Evolutionary conservation across 225 moss, liverwort and hornwort genomes (phyloP).

Genomic region (Physcomitrellopsis africana): DNA sequence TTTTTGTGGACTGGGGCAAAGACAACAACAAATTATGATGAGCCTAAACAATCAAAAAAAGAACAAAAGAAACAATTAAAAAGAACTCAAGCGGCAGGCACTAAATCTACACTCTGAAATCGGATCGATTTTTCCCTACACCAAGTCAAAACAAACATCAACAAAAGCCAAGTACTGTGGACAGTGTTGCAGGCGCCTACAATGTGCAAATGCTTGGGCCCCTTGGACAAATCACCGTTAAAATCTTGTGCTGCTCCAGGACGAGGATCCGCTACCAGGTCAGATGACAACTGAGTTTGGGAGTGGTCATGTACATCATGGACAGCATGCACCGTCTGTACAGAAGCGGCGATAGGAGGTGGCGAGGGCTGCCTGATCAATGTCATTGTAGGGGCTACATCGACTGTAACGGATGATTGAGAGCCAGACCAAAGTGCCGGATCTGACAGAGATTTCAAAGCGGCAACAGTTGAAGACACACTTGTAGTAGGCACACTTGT

Average conservation of each 20-base stretch:
- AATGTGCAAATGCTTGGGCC: constrained; percentile 74
- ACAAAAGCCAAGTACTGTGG: not conserved
- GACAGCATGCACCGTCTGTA: constrained; percentile 54
- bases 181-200: constrained; percentile 45
- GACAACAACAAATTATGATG: constrained; percentile 9
- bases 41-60: constrained; percentile 5
- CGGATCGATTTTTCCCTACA: not conserved
- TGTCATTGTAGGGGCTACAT: constrained; percentile 57
- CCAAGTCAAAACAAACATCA: constrained; percentile 6
- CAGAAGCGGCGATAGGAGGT: constrained; percentile 73
- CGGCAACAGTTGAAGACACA: constrained; percentile 34
- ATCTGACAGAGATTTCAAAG: constrained; percentile 48
- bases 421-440: constrained; percentile 54
- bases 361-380: constrained; percentile 81
- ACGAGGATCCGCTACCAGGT: constrained; percentile 80
- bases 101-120: constrained; percentile 10
- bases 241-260: constrained; percentile 65
- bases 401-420: constrained; percentile 48
- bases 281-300: constrained; percentile 50
- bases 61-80: not conserved
- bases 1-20: constrained; percentile 64
- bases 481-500: constrained; percentile 36
- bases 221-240: constrained; percentile 62
- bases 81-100: constrained; percentile 13
- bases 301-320: constrained; percentile 45